Evolutionary conservation across 1,139 yeast genomes (phyloP).

Genomic region (Candida tropicalis): DNA sequence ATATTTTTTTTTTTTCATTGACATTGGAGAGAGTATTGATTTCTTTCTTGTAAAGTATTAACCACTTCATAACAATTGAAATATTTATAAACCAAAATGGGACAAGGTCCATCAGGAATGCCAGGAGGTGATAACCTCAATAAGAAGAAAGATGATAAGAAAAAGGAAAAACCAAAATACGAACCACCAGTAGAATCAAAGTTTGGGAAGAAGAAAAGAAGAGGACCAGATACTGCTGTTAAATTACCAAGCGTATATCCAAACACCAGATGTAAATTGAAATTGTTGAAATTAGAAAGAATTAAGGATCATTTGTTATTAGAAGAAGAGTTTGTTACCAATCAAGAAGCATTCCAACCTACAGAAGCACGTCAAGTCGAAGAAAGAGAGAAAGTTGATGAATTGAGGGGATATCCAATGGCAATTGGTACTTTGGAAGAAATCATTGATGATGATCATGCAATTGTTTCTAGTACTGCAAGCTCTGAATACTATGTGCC

Average conservation of each 20-base stretch:
- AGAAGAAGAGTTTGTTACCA: slow-evolving; percentile 95
- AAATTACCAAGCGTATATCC: slow-evolving; percentile 91
- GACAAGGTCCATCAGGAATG: slow-evolving; percentile 82
- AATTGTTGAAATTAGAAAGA: slow-evolving; percentile 88
- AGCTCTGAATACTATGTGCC: slow-evolving; percentile 98
- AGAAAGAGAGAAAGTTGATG: slow-evolving; percentile 93
- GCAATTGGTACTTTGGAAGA: slow-evolving; percentile 96
- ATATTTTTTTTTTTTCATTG: background rate
- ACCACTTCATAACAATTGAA: background rate
- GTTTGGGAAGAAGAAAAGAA: slow-evolving; percentile 86
- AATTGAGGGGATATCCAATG: slow-evolving; percentile 95
- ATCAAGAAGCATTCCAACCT: slow-evolving; percentile 93
- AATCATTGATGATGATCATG: slow-evolving; percentile 97
- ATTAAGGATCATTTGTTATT: slow-evolving; percentile 92
- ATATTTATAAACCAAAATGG: slow-evolving; percentile 36
- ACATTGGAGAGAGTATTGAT: too few relatives aligned
- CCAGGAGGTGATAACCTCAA: slow-evolving; percentile 59
- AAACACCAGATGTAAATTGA: slow-evolving; percentile 89
- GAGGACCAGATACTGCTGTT: slow-evolving; percentile 88
- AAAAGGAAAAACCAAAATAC: slow-evolving; percentile 88
- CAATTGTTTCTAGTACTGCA: slow-evolving; percentile 92
- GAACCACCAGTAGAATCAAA: slow-evolving; percentile 98
- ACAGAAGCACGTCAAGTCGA: slow-evolving; percentile 96
- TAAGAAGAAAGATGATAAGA: slow-evolving; percentile 74
- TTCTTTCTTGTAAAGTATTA: background rate